Percentiles rank a stretch among this genome's conserved stretches.
phyloP scores from a whole-genome alignment of 2,329 filamentous ascomycete species.

The Diaporthe sp. region DNA sequence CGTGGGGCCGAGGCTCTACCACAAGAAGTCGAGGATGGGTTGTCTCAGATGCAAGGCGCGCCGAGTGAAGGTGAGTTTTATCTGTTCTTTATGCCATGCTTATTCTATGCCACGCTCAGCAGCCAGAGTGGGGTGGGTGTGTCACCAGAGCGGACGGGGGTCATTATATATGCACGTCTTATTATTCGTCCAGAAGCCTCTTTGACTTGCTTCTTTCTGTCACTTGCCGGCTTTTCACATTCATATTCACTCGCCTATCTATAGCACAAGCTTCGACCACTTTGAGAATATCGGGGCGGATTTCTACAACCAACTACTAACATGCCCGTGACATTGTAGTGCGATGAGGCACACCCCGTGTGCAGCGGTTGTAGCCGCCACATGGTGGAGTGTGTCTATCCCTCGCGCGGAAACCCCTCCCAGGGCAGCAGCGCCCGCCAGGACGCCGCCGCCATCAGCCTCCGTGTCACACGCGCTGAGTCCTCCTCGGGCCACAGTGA shows the following conservation, averaged over 20 bases:
- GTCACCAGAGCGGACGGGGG: not conserved
- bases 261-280: not conserved
- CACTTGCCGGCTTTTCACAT: not conserved
- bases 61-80: conserved; percentile 49
- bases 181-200: not conserved
- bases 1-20: conserved; percentile 46
- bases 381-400: conserved; percentile 43
- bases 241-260: not conserved
- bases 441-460: not conserved
- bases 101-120: not conserved
- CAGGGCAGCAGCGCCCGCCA: not conserved
- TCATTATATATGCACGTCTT: not conserved
- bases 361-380: conserved; percentile 45
- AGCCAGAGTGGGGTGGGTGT: not conserved
- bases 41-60: conserved; percentile 47
- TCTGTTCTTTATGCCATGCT: not conserved
- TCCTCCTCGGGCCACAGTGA: conserved; percentile 43
- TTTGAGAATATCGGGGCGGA: not conserved
- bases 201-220: not conserved
- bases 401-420: not conserved
- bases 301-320: not conserved
- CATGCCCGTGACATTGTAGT: conserved; percentile 37
- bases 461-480: conserved; percentile 32
- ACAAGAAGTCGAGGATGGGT: conserved; percentile 49
- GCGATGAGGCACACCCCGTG: conserved; percentile 43